phyloP scores from a whole-genome alignment of 2,329 filamentous ascomycete species.

The Didymella lethalis region DNA sequence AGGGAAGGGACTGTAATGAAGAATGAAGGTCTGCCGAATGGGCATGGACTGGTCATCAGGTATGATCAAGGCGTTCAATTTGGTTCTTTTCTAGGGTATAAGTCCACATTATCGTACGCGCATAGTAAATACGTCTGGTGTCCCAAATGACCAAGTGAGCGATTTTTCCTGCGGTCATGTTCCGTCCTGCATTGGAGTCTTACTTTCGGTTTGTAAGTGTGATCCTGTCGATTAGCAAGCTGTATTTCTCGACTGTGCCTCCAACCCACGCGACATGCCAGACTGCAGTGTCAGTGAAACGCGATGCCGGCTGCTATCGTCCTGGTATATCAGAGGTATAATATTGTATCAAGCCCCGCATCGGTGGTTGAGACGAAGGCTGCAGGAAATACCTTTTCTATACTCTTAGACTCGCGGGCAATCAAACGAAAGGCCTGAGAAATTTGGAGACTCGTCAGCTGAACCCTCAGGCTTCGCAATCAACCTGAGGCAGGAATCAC shows the following conservation, averaged over 20 bases:
- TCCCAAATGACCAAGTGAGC: background rate
- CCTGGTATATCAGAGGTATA: background rate
- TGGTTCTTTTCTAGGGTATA: background rate
- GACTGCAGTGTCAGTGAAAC: too few relatives aligned
- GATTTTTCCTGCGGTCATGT: background rate
- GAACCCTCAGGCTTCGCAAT: constrained; percentile 1
- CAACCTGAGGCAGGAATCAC: constrained; percentile 13
- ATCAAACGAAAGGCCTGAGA: background rate
- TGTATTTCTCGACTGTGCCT: too few relatives aligned
- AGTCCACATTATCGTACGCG: background rate
- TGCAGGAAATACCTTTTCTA: background rate
- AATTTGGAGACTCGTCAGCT: background rate
- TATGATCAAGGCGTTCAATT: constrained; percentile 24
- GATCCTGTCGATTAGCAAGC: too few relatives aligned
- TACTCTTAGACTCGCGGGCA: background rate
- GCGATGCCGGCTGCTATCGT: background rate
- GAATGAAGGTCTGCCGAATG: background rate
- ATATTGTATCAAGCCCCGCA: background rate
- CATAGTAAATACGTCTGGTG: background rate
- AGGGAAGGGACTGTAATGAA: background rate
- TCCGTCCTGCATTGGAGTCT: background rate
- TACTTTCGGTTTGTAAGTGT: background rate
- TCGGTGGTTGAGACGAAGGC: background rate
- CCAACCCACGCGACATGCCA: too few relatives aligned
- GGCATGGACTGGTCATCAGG: constrained; percentile 28